Percentiles rank a stretch among this genome's conserved stretches.
Evolutionary conservation across 495 filamentous ascomycete species (phyloP).

Genomic region (Daldinia vernicosa): DNA sequence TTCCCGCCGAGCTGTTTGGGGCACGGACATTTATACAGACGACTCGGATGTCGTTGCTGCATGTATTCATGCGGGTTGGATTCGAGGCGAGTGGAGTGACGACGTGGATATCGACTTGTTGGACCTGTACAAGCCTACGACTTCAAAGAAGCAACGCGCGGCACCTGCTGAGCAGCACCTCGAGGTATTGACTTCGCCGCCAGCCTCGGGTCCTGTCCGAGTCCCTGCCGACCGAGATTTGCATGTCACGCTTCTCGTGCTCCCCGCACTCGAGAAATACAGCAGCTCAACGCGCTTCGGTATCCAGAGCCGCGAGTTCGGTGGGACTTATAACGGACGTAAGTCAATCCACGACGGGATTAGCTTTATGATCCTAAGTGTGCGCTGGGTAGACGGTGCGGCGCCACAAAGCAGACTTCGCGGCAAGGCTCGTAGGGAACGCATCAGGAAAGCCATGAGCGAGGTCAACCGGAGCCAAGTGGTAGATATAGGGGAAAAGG

Average conservation of each 20-base stretch:
- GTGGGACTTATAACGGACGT: constrained; percentile 52
- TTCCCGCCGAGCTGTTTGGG: constrained; percentile 80
- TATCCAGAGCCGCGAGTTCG: constrained; percentile 80
- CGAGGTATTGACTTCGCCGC: constrained; percentile 54
- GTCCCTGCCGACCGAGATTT: constrained; percentile 73
- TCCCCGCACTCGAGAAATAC: constrained; percentile 82
- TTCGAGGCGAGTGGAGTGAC: constrained; percentile 85
- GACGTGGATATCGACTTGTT: constrained; percentile 73
- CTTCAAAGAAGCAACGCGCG: constrained; percentile 42
- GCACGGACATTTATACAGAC: constrained; percentile 92
- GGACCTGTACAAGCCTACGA: constrained; percentile 63
- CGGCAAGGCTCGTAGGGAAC: constrained; percentile 57
- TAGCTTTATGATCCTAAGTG: constrained; percentile 81
- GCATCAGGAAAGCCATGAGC: constrained; percentile 57
- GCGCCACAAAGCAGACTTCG: constrained; percentile 65
- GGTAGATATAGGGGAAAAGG: constrained; percentile 40
- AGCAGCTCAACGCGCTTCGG: constrained; percentile 76
- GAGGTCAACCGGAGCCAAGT: constrained; percentile 53
- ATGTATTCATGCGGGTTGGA: constrained; percentile 91
- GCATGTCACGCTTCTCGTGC: constrained; percentile 83
- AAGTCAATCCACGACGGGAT: constrained; percentile 78
- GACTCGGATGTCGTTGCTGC: constrained; percentile 94
- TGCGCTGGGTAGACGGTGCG: constrained; percentile 80
- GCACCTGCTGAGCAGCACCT: constrained; percentile 41
- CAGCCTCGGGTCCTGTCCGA: constrained; percentile 57